Evolutionary conservation across 2,329 filamentous ascomycete genomes (phyloP).

Genomic region (Exophiala oligosperma): DNA sequence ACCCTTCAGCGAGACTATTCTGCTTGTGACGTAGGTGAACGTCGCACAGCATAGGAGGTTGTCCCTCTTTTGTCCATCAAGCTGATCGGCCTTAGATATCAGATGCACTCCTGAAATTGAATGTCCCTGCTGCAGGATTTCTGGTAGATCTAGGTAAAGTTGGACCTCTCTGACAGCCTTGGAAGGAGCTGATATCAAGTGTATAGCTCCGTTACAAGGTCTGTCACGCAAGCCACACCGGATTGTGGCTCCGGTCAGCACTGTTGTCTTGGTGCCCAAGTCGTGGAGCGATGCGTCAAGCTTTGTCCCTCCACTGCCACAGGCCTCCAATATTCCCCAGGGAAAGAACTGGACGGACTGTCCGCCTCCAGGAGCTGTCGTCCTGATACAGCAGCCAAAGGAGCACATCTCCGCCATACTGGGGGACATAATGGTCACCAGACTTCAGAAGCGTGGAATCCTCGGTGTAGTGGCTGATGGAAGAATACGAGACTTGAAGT

Average conservation of each 20-base stretch:
- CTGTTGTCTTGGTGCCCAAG: not conserved
- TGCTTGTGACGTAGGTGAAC: not conserved
- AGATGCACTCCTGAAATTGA: conserved; percentile 2
- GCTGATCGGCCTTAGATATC: conserved; percentile 2
- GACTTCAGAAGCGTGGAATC: not conserved
- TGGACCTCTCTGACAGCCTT: not conserved
- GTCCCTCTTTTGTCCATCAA: not conserved
- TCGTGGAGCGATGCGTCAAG: not conserved
- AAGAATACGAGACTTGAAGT: conserved; percentile 2
- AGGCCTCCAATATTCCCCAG: conserved; percentile 1
- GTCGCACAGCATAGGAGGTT: too few relatives aligned
- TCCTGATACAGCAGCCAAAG: conserved; percentile 3
- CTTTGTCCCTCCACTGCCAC: not conserved
- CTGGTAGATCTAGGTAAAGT: not conserved
- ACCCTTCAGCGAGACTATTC: not conserved
- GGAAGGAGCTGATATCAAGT: not conserved
- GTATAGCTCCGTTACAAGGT: not conserved
- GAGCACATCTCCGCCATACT: not conserved
- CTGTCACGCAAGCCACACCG: not conserved
- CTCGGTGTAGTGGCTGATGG: not conserved
- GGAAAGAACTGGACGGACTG: conserved; percentile 3
- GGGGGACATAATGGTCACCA: conserved; percentile 3
- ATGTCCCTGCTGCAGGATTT: not conserved
- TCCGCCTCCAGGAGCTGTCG: not conserved
- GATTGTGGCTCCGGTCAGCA: not conserved